Conservation (phyloP, 331 rosid species). For the Arachis monticola region DNA sequence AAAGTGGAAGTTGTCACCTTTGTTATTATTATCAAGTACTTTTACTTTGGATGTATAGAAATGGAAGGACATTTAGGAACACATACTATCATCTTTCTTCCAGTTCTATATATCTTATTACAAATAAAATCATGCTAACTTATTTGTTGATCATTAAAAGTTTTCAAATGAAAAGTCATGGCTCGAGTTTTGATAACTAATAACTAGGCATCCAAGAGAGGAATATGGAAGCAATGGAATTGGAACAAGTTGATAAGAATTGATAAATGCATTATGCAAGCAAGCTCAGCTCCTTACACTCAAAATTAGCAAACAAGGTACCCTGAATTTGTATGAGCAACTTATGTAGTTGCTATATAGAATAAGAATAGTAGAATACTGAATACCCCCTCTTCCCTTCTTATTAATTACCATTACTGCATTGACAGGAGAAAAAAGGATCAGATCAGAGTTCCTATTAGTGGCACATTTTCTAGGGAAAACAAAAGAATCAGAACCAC, state of each 20-base stretch:
- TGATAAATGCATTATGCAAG: too few species aligned
- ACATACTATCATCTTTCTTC: too few species aligned
- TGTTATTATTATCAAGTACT: too few species aligned
- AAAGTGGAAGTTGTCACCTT: not conserved
- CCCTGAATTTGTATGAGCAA: slow-evolving; percentile 2
- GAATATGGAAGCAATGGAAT: not conserved
- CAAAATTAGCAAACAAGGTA: not conserved
- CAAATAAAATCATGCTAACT: too few species aligned
- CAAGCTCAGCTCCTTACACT: not conserved
- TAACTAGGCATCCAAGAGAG: not conserved
- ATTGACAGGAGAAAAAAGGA: not conserved
- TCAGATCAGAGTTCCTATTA: not conserved
- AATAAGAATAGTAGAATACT: too few species aligned
- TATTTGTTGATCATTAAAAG: too few species aligned
- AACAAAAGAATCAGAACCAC: not conserved
- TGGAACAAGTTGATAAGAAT: not conserved
- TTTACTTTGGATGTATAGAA: too few species aligned
- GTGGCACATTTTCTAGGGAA: slow-evolving; percentile 39
- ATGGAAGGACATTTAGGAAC: too few species aligned
- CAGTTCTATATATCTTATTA: too few species aligned
- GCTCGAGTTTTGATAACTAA: not conserved
- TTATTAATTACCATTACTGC: slow-evolving; percentile 16
- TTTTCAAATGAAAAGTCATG: not conserved
- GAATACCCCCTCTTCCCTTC: not conserved
- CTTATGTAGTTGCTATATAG: not conserved